Conservation (phyloP, 768 basidiomycete species). For the Podaxis sp. region DNA sequence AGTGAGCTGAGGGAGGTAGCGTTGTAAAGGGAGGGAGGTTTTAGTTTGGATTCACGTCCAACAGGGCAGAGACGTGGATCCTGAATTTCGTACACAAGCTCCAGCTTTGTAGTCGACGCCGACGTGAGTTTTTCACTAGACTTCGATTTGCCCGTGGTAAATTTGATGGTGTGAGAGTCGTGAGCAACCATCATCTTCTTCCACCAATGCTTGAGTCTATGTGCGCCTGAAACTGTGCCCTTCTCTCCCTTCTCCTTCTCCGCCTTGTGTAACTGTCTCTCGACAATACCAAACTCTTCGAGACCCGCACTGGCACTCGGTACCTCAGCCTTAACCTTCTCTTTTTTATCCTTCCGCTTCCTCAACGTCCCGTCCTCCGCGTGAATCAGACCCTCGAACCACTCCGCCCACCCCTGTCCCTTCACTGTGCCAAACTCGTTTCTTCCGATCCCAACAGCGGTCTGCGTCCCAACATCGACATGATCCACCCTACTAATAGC, state of each 20-base stretch:
- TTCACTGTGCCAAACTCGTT: not conserved
- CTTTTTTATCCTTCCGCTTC: slow-evolving; percentile 40
- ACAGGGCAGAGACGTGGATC: slow-evolving; percentile 35
- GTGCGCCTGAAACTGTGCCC: slow-evolving; percentile 33
- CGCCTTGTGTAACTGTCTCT: slow-evolving; percentile 11
- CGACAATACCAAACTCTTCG: slow-evolving; percentile 6
- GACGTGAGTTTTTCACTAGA: slow-evolving; percentile 4
- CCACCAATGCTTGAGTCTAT: slow-evolving; percentile 62
- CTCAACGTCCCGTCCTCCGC: slow-evolving; percentile 20
- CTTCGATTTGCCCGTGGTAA: slow-evolving; percentile 14
- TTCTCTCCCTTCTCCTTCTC: slow-evolving; percentile 25
- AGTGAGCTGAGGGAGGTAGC: slow-evolving; percentile 5
- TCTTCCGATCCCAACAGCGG: slow-evolving; percentile 1
- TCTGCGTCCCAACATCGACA: slow-evolving; percentile 4
- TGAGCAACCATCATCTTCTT: slow-evolving; percentile 51
- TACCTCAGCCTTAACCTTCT: slow-evolving; percentile 33
- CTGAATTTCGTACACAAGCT: slow-evolving; percentile 41
- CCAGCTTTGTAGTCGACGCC: slow-evolving; percentile 22
- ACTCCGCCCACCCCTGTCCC: slow-evolving; percentile 10
- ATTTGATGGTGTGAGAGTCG: slow-evolving; percentile 17
- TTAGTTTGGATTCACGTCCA: slow-evolving; percentile 34
- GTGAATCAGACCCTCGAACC: slow-evolving; percentile 10
- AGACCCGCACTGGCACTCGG: not conserved
- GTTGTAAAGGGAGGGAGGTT: not conserved
- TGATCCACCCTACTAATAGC: not conserved